Base-by-base conservation (phyloP, 306 rosid genomes). In the Malus sylvestris region DNA sequence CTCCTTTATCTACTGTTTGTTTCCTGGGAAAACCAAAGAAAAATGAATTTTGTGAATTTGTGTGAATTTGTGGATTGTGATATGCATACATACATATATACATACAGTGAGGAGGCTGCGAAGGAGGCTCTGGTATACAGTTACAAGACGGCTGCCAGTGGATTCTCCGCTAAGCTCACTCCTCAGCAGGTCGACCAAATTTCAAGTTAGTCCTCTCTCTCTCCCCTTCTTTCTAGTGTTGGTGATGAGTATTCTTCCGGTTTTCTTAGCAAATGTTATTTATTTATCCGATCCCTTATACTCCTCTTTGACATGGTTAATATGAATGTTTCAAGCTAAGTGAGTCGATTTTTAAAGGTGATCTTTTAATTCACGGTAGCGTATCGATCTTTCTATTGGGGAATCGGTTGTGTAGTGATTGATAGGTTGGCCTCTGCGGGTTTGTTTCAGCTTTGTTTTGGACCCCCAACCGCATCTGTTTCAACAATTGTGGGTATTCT, bases 91-190 rank as follows among this genome's bases (percentile, higher is more conserved):
- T n/a, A 55, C 27, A n/a, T 22, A 9, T 57, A 57, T 10, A 6
- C 4, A n/a, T 55, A 57, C 78, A 94, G 98, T 76, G 92, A 91
- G 76, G 96, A 91, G 51, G 96, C 96, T 79, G 98, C 98, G 27
- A 94, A 86, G 87, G 93, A 85, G 70, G 96, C 97, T 83, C 88
- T 94, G 85, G 4, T 94, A 74, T 94, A 94, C 63, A 92, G 93
- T 71, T 94, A 94, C 87, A 94, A 94, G 86, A 46, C 83, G 5
- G 98, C 96, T 52, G 97, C 93, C 4, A 85, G 88, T 86, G 98
- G 98, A 35, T 94, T 94, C 88, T 90, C 98, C 29, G 97, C 98
- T 18, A 94, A 89, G 89, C 97, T 94, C 68, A 90, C 97, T 77
- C 89, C 91, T 14, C 79, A 81, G 11, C 91, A 88, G 85, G 91